Base-by-base conservation (phyloP, 192 early-diverging fungal genomes). In the Coemansia sp. region DNA sequence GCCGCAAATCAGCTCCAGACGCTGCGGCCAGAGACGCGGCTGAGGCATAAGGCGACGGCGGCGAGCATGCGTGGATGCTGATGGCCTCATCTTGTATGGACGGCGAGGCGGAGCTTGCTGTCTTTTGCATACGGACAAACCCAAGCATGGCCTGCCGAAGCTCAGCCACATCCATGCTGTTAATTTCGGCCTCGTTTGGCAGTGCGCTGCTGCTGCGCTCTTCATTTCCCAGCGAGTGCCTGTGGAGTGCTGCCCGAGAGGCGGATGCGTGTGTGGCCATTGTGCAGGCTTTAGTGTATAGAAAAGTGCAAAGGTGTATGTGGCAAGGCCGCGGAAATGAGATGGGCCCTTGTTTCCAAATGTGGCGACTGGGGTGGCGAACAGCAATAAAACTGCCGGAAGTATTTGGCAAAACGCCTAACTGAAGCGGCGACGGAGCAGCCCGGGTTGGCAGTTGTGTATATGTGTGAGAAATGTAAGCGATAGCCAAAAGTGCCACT, bases 161-260 rank as follows among this genome's bases (percentile, higher is more conserved):
- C 75, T 71, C 62, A 63, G 75, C 75, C 75, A 66, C 75, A 60
- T 55, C 66, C 75, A 77, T 77, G 18, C 58, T 58, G 46, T 77
- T 68, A 59, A 71, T 68, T 42, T 77, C 75, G 46, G 62, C 70
- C 66, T 77, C 68, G 49, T 77, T 64, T 53, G 69, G 75, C 37
- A 71, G 56, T n/a, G 38, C 59, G 12, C 34, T 15, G 26, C 21
- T 37, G 25, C 52, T 15, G 57, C 36, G 31, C 58, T 36, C 25
- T 46, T 42, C 44, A 25, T 51, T 36, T 17, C 59, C 24, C 4
- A 61, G 44, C 20, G 71, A 55, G n/a, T 62, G 66, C 34, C 52
- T 49, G 23, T 37, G 55, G 40, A 75, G 58, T 44, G 67, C 20
- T 11, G 40, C 49, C 56, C 63, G 67, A 20, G 73, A 37, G 56